Evolutionary conservation across 345 rosid species (phyloP).

Genomic region (Mallotus nudiflorus): DNA sequence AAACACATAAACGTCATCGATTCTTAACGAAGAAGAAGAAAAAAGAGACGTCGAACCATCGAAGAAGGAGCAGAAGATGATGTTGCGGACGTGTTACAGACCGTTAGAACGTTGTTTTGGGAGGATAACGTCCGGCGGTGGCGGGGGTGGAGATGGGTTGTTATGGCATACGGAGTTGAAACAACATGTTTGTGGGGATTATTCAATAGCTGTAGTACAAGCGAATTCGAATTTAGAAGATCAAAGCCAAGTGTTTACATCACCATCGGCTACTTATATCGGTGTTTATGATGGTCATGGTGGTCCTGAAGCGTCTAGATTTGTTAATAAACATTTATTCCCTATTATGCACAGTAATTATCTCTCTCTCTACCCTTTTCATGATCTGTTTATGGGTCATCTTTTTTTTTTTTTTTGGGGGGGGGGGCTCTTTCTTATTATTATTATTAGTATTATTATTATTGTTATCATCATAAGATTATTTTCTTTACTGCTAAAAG

Average conservation of each 20-base stretch:
- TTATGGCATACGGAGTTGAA: constrained; percentile 85
- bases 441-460: too few species aligned
- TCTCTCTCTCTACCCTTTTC: background rate
- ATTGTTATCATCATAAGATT: too few species aligned
- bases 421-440: too few species aligned
- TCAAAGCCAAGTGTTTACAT: constrained; percentile 83
- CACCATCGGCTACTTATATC: constrained; percentile 73
- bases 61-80: constrained; percentile 26
- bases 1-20: too few species aligned
- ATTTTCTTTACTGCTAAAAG: too few species aligned
- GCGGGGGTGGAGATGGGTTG: constrained; percentile 60
- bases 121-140: constrained; percentile 31
- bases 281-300: constrained; percentile 98
- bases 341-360: constrained; percentile 70
- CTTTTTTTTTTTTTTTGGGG: too few species aligned
- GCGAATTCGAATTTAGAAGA: constrained; percentile 83
- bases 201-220: constrained; percentile 93
- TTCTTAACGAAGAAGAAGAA: background rate
- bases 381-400: background rate
- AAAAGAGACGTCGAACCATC: background rate
- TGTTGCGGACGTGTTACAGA: constrained; percentile 62
- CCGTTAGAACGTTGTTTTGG: constrained; percentile 78
- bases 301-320: constrained; percentile 95
- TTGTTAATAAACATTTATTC: constrained; percentile 79
- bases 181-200: constrained; percentile 83